Base-by-base conservation (phyloP, 1,284 basidiomycete species). In the Heterobasidion parviporum region DNA sequence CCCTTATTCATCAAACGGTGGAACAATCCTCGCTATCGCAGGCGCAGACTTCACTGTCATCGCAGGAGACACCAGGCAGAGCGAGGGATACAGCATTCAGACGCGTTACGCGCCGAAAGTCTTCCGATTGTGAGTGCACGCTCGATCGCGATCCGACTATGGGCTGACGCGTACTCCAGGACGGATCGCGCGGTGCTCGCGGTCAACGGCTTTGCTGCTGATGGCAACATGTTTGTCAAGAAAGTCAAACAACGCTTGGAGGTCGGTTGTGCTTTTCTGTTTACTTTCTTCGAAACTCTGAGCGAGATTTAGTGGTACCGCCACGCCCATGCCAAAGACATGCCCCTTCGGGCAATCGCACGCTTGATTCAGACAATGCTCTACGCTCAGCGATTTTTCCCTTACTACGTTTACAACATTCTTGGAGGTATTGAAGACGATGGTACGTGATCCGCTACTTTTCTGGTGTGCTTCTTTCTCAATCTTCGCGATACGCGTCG, bases 351-450 rank as follows among this genome's bases (percentile, higher is more conserved):
- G 62, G 85, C 93, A 33, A 95, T 98, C 66, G 94, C 94, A 32
- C 83, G 94, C 56, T 78, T 98, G 65, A 94, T 98, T 56, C 94
- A 97, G 71, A 95, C 93, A 5, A 96, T 97, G 92, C 81, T 98
- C 43, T 98, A 97, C 67, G 87, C 82, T 50, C 85, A 90, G 62
- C 86, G 94, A 55, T 96, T 97, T 79, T 97, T 97, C 82, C 94
- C 94, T 2, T 97, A 89, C 79, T 97, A 95, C 70, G 89, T 95
- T 45, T 94, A 92, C 78, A 95, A 94, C 72, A 94, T 98, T 67
- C 84, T 96, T 43, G 91, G 91, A 52, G 93, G 93, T 48, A 92
- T 95, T 63, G 93, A 96, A 71, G 92, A 93, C 67, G 93, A 95
- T 68, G 93, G 94, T 94, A 64, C 64, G 89, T 79, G 51, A 34